Evolutionary conservation across 495 filamentous ascomycete species (phyloP), one percentile per base, ranked within the genome.

Genomic region (Penicillium bovifimosum): DNA sequence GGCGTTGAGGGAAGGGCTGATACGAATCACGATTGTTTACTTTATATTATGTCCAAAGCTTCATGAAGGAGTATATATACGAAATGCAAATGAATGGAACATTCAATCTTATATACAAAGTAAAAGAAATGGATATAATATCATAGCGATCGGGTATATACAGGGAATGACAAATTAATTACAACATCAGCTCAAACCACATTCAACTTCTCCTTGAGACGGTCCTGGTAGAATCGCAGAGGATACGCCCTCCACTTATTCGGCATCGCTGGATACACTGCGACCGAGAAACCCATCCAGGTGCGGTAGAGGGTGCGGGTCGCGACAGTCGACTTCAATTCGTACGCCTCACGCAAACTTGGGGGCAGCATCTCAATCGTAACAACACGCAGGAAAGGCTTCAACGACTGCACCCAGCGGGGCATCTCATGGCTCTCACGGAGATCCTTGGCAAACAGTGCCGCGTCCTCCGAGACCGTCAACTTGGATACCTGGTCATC

Each of bases 281-380:
- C 63, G 0, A 62, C 56, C 31, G 64, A 66, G 29, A 72, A 63
- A 6, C 70, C 66, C 69, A 75, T 72, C 43, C 61, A 62, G 1
- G 63, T 61, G 4, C 65, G 56, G 51, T 75, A 75, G 42, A 71
- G 47, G 10, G 59, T 48, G 7, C 72, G 55, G 3, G 70, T 73
- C 10, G 35, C 31, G 3, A 43, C 36, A 2, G 72, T 67, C 16
- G 69, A 73, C 16, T 63, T 60, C 29, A 73, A 44, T n/a, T 69
- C 72, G 36, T 75, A 75, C 6, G 58, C 66, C 34, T 72, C 72
- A 1, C 72, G 62, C 33, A 75, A 42, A 1, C 50, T 47, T 8
- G 63, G 70, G 29, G 72, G 72, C 3, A 75, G 60, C 70, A 75
- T 71, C 51, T 75, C 72, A n/a, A 72, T 61, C 10, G 67, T 73